Conservation (phyloP, 2,329 filamentous ascomycete species). For the Colletotrichum eleusines region DNA sequence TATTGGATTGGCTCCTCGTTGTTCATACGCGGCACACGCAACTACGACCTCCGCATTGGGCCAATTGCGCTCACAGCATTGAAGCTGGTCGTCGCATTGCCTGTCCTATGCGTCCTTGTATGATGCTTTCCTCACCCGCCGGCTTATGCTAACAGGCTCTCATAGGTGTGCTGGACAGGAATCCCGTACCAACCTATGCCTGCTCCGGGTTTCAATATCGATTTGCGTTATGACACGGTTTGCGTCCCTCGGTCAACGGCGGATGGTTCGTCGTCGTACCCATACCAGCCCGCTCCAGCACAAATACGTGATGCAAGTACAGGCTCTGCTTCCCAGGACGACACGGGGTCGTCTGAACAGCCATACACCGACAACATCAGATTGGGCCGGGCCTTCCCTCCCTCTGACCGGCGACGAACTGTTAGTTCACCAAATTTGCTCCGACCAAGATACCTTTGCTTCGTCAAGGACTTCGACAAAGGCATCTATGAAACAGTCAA, state of each 20-base stretch:
- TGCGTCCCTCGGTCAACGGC: neutral
- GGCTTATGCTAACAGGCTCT: neutral
- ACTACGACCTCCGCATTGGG: neutral
- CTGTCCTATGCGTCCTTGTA: conserved; percentile 3
- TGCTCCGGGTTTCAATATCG: neutral
- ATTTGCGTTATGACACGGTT: conserved; percentile 7
- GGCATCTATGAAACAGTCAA: conserved; percentile 43
- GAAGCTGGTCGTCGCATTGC: conserved; percentile 4
- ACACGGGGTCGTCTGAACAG: neutral
- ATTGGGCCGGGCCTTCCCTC: neutral
- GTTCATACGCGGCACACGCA: conserved; percentile 2
- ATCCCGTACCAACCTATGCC: neutral
- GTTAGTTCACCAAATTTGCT: neutral
- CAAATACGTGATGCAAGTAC: neutral
- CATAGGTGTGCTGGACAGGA: conserved; percentile 3
- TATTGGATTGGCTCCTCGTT: conserved; percentile 1
- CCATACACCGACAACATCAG: conserved; percentile 2
- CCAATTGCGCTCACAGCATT: neutral
- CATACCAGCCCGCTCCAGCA: neutral
- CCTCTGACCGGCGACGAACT: neutral
- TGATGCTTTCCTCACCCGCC: neutral
- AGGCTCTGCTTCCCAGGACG: neutral
- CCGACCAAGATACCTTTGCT: conserved; percentile 45
- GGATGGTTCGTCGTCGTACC: neutral
- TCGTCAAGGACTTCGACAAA: conserved; percentile 42